Evolutionary conservation across 1,284 basidiomycete species (phyloP), one percentile per base, ranked within the genome.

Genomic region (Ustilago loliicola): DNA sequence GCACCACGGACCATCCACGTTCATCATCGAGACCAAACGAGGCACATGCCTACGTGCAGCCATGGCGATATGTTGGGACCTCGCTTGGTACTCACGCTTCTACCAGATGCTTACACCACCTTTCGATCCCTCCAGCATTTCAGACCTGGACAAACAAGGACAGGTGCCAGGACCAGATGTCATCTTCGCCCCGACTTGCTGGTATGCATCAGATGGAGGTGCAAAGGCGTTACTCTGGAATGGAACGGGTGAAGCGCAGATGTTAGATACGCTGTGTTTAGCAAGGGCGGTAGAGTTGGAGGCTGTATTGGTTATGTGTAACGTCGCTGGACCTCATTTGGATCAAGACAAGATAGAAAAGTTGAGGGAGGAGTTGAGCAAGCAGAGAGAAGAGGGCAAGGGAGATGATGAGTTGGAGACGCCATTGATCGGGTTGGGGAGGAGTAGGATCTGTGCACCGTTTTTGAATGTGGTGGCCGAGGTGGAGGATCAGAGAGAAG

Each of bases 1-100:
- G 15, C 75, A 82, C 42, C 54, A 74, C 5, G 60, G 66, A 5
- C 36, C 54, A 15, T 61, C 73, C 8, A 69, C 75, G 1, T 86
- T 86, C 51, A 56, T 69, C n/a, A 72, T 86, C 51, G 61, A 78
- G 30, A 85, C 84, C 23, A 68, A 70, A 50, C 75, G 82, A 11
- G 83, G 83, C 11, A 75, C 74, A 2, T 52, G 42, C 2, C 42
- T 86, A 10, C 69, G 77, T 3, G 82, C 80, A 0, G 75, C 75
- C 7, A 80, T 85, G 77, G 68, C 77, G 27, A 81, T 85, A 65
- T 85, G 84, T 57, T 85, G 84, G 84, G 84, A 85, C 45, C 66
- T 85, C 15, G 82, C 81, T 11, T 84, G 83, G 67, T 83, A 79
- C 23, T 73, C 75, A 17, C 58, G 81, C 0, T 85, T 84, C 64